Conservation (phyloP, 768 basidiomycete species). For the Pilatotrama ljubarskyi region DNA sequence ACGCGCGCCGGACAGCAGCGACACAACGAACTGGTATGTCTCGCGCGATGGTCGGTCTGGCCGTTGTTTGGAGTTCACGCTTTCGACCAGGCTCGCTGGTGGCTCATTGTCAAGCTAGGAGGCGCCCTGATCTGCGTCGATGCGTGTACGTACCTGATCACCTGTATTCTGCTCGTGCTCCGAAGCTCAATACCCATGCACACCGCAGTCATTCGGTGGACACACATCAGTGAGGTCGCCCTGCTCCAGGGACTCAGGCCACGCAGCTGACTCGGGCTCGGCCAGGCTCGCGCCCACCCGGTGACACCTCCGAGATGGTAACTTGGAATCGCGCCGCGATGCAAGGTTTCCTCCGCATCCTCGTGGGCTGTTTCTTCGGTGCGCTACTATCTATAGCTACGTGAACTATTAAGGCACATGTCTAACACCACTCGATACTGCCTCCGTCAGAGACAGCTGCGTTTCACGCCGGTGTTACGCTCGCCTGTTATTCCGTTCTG, state of each 20-base stretch:
- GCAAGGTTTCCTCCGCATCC: constrained; percentile 53
- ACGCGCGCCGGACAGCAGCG: not conserved
- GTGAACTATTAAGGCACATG: constrained; percentile 8
- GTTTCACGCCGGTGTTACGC: constrained; percentile 68
- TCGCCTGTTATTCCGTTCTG: constrained; percentile 56
- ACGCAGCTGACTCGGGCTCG: constrained; percentile 5
- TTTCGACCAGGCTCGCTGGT: constrained; percentile 53
- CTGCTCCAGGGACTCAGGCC: not conserved
- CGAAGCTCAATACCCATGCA: not conserved
- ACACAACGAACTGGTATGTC: not conserved
- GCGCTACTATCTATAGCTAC: constrained; percentile 7
- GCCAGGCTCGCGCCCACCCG: constrained; percentile 14
- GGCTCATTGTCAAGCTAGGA: constrained; percentile 60
- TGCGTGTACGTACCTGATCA: constrained; percentile 55
- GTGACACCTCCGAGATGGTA: constrained; percentile 15
- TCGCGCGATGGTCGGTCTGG: not conserved
- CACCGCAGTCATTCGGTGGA: constrained; percentile 73
- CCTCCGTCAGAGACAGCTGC: constrained; percentile 61
- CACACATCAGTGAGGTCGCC: constrained; percentile 55
- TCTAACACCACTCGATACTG: constrained; percentile 2
- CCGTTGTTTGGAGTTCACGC: not conserved
- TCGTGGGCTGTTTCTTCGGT: constrained; percentile 69
- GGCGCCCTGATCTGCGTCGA: constrained; percentile 60
- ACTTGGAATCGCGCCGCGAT: constrained; percentile 57
- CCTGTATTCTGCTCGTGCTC: not conserved